Conservation (phyloP, 495 filamentous ascomycete genomes). For the Neurospora tetrasperma region DNA sequence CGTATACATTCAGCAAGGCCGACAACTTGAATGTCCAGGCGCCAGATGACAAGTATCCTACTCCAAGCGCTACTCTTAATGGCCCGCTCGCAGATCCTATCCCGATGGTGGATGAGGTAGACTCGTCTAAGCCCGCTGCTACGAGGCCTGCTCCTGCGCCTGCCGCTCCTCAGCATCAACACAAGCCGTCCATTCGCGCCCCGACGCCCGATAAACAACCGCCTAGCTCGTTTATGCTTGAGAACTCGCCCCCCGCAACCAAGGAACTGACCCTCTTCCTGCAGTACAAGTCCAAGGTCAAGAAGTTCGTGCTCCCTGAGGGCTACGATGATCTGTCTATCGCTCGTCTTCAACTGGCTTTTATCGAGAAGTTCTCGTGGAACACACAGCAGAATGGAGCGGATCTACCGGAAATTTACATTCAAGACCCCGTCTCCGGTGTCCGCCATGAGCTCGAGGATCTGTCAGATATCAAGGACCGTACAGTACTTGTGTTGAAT, state of each 20-base stretch:
- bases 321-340: slow-evolving; percentile 75
- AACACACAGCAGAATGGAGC: slow-evolving; percentile 89
- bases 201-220: slow-evolving; percentile 34
- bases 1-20: slow-evolving; percentile 22
- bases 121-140: slow-evolving; percentile 13
- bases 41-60: slow-evolving; percentile 49
- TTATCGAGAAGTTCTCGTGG: slow-evolving; percentile 99
- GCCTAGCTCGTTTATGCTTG: slow-evolving; percentile 26
- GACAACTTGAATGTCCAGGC: slow-evolving; percentile 44
- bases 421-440: slow-evolving; percentile 90
- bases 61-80: slow-evolving; percentile 43
- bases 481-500: slow-evolving; percentile 86
- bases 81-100: slow-evolving; percentile 31
- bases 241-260: slow-evolving; percentile 64
- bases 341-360: slow-evolving; percentile 84
- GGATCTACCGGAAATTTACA: slow-evolving; percentile 93
- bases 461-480: slow-evolving; percentile 87
- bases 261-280: slow-evolving; percentile 94
- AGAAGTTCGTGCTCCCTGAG: slow-evolving; percentile 84
- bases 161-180: neutral
- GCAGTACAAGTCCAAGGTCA: slow-evolving; percentile 93
- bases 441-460: slow-evolving; percentile 95
- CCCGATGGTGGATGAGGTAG: slow-evolving; percentile 25
- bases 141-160: slow-evolving; percentile 8
- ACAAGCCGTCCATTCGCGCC: slow-evolving; percentile 4